Evolutionary conservation across 1,139 yeast genomes (phyloP), one percentile per base, ranked within the genome.

Genomic region (Suhomyces coccinellae): DNA sequence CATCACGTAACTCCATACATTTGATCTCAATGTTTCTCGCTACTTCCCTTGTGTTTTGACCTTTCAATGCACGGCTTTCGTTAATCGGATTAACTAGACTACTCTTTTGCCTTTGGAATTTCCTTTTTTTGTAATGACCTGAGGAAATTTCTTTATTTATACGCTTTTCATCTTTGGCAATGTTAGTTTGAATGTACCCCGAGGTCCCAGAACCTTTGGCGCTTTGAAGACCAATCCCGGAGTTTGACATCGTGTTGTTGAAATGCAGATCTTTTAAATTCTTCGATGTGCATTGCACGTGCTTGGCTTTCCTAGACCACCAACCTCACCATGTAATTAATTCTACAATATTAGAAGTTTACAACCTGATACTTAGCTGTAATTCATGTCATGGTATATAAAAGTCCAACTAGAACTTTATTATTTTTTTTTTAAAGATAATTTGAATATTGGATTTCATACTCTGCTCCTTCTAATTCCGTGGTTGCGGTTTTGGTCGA

Each of bases 151-250:
- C 41, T 37, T 47, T 44, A 12, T 51, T 28, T 55, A 51, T 34
- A 50, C 43, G 30, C 55, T 52, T 20, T 36, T 47, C 54, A 17
- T 48, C 24, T 55, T 51, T 49, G 66, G 65, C 37, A 78, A 69
- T 51, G 51, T 76, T 85, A 45, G 73, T 67, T 57, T 83, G 86
- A 4, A 86, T 73, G 56, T 77, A 75, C 0, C 95, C 95, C 35
- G 85, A 83, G 1, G 93, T 85, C 0, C 88, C 88, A 0, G 86
- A 71, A 0, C 95, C 95, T 45, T 88, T 67, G 0, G 86, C 80
- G 0, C 85, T 78, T 38, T 73, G 73, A 24, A 84, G 68, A 0
- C 90, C 90, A 41, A 85, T 75, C 15, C 87, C 85, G 61, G 82
- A 83, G 59, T 81, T 82, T 16, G 87, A 79, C 88, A 83, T 34